These are phyloP conservation scores for Lactarius indigo DNA, from an alignment of 768 basidiomycete species.

Conservation along the genomic window DNA sequence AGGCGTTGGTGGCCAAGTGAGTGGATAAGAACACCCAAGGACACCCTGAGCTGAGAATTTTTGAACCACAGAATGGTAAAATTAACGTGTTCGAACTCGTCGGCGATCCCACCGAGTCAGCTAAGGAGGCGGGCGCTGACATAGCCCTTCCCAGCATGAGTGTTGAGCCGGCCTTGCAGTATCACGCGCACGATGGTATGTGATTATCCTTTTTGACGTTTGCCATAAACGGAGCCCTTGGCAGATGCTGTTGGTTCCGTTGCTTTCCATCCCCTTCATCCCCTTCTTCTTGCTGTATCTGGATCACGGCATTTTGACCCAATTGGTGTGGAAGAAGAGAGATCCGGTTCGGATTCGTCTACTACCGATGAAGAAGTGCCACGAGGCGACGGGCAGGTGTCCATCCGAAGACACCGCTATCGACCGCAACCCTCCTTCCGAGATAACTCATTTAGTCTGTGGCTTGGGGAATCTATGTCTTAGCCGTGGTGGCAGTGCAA, in stretches of 20 bases:
- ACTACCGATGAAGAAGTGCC: neutral
- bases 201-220: neutral
- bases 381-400: slow-evolving; percentile 1
- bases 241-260: slow-evolving; percentile 74
- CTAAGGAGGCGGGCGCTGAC: slow-evolving; percentile 14
- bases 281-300: slow-evolving; percentile 60
- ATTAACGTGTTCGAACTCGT: slow-evolving; percentile 57
- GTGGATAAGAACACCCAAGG: slow-evolving; percentile 27
- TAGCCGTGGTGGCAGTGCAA: neutral
- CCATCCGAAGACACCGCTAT: neutral
- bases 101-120: neutral
- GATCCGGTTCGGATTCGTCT: neutral
- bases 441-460: slow-evolving; percentile 19
- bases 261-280: slow-evolving; percentile 62
- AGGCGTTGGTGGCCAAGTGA: slow-evolving; percentile 64
- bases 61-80: slow-evolving; percentile 46
- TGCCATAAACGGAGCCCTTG: neutral
- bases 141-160: neutral
- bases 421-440: slow-evolving; percentile 6
- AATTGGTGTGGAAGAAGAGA: neutral
- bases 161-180: slow-evolving; percentile 35
- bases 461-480: neutral
- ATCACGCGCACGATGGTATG: slow-evolving; percentile 57
- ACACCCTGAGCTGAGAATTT: slow-evolving; percentile 1
- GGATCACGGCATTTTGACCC: slow-evolving; percentile 72